Conservation (phyloP, 768 basidiomycete genomes). For the Russula emetica region DNA sequence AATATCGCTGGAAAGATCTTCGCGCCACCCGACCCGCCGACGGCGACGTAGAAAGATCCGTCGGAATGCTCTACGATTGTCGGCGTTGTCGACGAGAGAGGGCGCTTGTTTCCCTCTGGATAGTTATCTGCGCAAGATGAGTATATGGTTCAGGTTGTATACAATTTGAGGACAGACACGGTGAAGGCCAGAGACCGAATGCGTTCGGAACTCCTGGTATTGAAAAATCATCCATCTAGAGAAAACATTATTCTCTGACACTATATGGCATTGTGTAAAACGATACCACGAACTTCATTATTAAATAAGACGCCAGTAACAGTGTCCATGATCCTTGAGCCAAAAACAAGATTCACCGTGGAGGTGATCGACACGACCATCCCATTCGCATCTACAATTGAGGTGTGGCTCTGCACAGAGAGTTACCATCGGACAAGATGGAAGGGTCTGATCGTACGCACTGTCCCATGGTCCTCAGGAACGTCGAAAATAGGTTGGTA, state of each 20-base stretch:
- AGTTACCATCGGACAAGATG: not conserved
- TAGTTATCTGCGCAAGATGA: constrained; percentile 63
- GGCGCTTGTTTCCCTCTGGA: constrained; percentile 82
- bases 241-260: not conserved
- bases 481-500: constrained; percentile 82
- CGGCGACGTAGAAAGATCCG: constrained; percentile 64
- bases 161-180: constrained; percentile 41
- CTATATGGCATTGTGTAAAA: not conserved
- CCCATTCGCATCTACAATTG: constrained; percentile 75
- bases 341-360: constrained; percentile 88
- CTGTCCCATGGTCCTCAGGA: constrained; percentile 82
- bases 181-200: constrained; percentile 79
- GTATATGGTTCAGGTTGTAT: not conserved
- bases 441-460: constrained; percentile 31
- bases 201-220: constrained; percentile 77
- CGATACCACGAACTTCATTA: constrained; percentile 56
- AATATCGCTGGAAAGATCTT: constrained; percentile 77
- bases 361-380: constrained; percentile 86
- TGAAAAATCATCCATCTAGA: constrained; percentile 90
- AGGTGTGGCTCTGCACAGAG: constrained; percentile 68
- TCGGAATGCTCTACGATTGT: constrained; percentile 74
- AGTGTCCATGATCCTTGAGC: constrained; percentile 81
- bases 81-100: constrained; percentile 80
- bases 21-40: constrained; percentile 87
- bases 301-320: constrained; percentile 87